Evolutionary conservation across 306 rosid genomes (phyloP), one percentile per base, ranked within the genome.

Genomic region (Casuarina equisetifolia): DNA sequence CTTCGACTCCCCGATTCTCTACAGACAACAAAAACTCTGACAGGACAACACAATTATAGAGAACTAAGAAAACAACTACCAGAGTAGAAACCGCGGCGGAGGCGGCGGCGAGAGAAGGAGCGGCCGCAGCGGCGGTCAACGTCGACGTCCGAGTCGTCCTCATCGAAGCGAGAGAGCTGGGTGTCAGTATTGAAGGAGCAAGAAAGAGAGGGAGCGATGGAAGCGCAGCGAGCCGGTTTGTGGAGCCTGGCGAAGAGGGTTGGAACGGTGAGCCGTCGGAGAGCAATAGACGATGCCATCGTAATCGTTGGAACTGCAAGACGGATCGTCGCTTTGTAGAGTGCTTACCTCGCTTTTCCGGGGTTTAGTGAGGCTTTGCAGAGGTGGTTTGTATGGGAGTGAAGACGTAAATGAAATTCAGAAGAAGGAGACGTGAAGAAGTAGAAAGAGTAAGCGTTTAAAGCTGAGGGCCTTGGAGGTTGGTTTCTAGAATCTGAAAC

Each of bases 151-250:
- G 76, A 59, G n/a, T 79, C 88, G 0, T 12, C 67, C 3, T 53
- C 68, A 4, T 53, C 82, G 59, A 73, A 80, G 73, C 38, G 25
- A 16, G 78, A 32, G 63, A 74, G 36, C 82, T 89, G 89, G 32
- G 78, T 48, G 43, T 88, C 72, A 44, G 88, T 81, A 58, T 76
- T 86, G 85, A 89, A 89, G 25, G 81, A 81, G 57, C 87, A 88
- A 71, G 72, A 79, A 59, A 79, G 78, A 42, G 82, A 76, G 45
- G 88, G 80, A 7, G 81, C 70, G 0, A 66, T 17, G 0, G 80
- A 80, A 49, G 75, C 71, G 44, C 81, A 73, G 71, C 87, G 84
- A 4, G 64, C 25, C 1, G 88, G 74, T 74, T 46, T 73, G 81
- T 64, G 17, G 13, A 82, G 76, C 82, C 66, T 76, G 4, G 80